These are phyloP conservation scores for Rhododendron kiyosumense DNA, from an alignment of 148 eudicot species.

Conservation along the genomic window DNA sequence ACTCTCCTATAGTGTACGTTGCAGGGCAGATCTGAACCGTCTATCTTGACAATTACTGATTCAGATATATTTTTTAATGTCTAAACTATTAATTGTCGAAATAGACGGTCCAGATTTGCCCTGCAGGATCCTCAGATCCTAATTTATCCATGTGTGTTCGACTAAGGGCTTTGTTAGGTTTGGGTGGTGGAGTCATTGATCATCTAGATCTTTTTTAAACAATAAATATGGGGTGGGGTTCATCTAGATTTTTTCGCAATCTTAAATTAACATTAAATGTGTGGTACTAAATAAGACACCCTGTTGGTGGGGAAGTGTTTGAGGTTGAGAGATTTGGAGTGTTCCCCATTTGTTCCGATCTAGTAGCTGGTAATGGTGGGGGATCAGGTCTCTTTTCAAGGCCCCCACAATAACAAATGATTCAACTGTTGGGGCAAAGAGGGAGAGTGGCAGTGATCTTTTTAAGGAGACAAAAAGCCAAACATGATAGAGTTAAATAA, in stretches of 20 bases:
- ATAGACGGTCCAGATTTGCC: too few relatives aligned
- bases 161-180: not conserved
- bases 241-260: not conserved
- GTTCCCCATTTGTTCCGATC: not conserved
- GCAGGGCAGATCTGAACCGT: too few relatives aligned
- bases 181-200: not conserved
- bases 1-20: too few relatives aligned
- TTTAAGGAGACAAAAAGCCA: slow-evolving; percentile 17
- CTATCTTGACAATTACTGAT: too few relatives aligned
- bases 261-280: not conserved
- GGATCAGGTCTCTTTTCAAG: not conserved
- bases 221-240: slow-evolving; percentile 1
- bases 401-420: slow-evolving; percentile 1
- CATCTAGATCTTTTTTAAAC: not conserved
- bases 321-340: not conserved
- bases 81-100: too few relatives aligned
- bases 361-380: not conserved
- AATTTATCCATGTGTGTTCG: not conserved
- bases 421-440: not conserved
- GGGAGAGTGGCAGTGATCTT: not conserved
- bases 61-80: too few relatives aligned
- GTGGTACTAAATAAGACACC: slow-evolving; percentile 23
- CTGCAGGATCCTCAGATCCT: too few relatives aligned
- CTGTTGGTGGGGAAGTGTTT: slow-evolving; percentile 11
- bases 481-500: not conserved